Evolutionary conservation across 192 early-diverging fungal species (phyloP).

Genomic region (Linderina pennispora): DNA sequence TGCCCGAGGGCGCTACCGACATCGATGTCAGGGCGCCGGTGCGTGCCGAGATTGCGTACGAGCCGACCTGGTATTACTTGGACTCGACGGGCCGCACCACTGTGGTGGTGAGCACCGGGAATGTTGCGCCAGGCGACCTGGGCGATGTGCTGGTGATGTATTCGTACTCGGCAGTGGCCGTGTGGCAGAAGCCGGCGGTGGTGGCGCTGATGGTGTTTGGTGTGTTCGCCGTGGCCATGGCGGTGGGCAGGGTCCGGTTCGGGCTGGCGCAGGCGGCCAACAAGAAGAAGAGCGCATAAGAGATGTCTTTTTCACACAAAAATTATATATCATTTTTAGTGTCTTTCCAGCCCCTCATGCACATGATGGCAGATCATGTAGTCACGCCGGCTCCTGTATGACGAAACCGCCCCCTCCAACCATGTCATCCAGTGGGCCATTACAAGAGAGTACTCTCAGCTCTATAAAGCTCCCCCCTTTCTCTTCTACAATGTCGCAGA

Average conservation of each 20-base stretch:
- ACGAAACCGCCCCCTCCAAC: no score
- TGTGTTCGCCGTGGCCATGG: conserved; percentile 53
- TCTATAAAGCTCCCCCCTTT: no score
- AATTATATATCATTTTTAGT: no score
- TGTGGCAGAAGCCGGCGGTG: conserved; percentile 60
- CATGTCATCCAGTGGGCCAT: no score
- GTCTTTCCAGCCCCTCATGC: no score
- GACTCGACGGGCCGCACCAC: conserved; percentile 87
- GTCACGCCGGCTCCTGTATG: no score
- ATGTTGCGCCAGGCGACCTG: conserved; percentile 67
- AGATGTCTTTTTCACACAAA: no score
- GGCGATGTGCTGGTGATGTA: conserved; percentile 55
- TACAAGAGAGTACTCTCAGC: no score
- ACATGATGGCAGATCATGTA: no score
- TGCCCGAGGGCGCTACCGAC: conserved; percentile 88
- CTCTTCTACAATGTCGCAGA: no score
- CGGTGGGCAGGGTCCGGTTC: conserved; percentile 51
- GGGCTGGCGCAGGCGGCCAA: conserved; percentile 35
- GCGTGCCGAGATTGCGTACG: conserved; percentile 51
- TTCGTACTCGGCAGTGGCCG: conserved; percentile 26
- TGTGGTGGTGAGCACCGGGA: conserved; percentile 61
- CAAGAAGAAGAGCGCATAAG: no score
- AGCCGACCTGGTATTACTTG: conserved; percentile 69
- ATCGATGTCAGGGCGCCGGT: conserved; percentile 60
- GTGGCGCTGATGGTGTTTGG: conserved; percentile 46